phyloP scores from a whole-genome alignment of 305 asterid genomes.

The Caryopteris hybrid region DNA sequence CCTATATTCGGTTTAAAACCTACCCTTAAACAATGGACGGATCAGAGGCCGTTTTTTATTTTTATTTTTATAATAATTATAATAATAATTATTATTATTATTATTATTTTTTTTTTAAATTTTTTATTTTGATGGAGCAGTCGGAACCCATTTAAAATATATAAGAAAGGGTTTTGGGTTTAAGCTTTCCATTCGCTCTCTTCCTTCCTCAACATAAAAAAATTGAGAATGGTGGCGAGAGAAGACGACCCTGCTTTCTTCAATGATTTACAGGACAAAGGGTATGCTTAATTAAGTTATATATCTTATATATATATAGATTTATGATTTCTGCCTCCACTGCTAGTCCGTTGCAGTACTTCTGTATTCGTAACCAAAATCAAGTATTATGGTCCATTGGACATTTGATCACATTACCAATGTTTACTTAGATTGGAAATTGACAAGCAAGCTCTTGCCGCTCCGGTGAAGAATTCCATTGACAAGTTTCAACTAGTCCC shows the following conservation, averaged over 20 bases:
- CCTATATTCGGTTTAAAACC: too few relatives aligned
- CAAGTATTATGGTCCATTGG: neutral
- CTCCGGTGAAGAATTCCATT: slow-evolving; percentile 54
- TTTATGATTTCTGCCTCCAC: neutral
- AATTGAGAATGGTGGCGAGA: slow-evolving; percentile 25
- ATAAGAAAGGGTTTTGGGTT: neutral
- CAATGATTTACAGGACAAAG: slow-evolving; percentile 22
- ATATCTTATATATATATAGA: neutral
- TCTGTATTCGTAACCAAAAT: neutral
- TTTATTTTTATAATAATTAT: too few relatives aligned
- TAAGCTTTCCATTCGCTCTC: neutral
- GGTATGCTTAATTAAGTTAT: slow-evolving; percentile 13
- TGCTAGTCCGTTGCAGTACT: neutral
- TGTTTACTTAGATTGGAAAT: slow-evolving; percentile 19
- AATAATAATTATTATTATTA: too few relatives aligned
- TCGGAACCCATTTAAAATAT: too few relatives aligned
- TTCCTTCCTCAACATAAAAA: neutral
- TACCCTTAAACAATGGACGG: too few relatives aligned
- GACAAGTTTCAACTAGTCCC: slow-evolving; percentile 64
- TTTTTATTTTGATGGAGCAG: too few relatives aligned
- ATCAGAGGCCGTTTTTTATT: too few relatives aligned
- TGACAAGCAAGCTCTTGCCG: slow-evolving; percentile 54
- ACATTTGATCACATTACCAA: neutral
- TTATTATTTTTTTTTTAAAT: too few relatives aligned
- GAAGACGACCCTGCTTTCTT: slow-evolving; percentile 22